Percentiles rank a stretch among this genome's conserved stretches.
phyloP scores from a whole-genome alignment of 148 eudicot species.

The Cornus kousa region DNA sequence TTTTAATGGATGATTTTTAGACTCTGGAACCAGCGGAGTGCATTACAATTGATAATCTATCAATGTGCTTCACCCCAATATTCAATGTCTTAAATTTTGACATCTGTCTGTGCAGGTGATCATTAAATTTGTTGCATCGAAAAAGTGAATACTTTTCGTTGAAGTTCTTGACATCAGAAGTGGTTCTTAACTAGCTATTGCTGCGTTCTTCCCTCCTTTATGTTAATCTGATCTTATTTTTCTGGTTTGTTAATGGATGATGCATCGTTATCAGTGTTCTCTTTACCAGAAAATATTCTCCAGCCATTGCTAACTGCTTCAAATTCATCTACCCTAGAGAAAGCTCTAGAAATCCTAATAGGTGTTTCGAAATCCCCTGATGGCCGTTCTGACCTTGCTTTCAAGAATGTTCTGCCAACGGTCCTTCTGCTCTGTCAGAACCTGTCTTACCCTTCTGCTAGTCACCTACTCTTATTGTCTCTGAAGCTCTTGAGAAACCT shows the following conservation, averaged over 20 bases:
- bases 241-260: constrained; percentile 29
- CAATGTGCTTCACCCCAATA: no score
- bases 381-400: constrained; percentile 71
- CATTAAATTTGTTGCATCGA: background rate
- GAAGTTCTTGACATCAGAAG: background rate
- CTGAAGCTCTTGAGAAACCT: constrained; percentile 80
- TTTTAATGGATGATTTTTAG: no score
- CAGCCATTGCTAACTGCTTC: constrained; percentile 42
- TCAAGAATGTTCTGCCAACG: constrained; percentile 31
- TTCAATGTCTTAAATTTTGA: background rate
- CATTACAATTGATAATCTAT: no score
- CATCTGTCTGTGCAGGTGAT: constrained; percentile 6
- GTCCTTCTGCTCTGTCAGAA: constrained; percentile 48
- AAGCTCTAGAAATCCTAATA: constrained; percentile 47
- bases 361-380: constrained; percentile 41
- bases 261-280: constrained; percentile 13
- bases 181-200: constrained; percentile 8
- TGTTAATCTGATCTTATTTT: background rate
- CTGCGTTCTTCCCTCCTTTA: background rate
- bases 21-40: no score
- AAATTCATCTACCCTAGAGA: constrained; percentile 36
- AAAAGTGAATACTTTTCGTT: background rate
- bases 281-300: constrained; percentile 38
- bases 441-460: constrained; percentile 29
- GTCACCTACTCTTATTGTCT: constrained; percentile 44